These are phyloP conservation scores for Dalbergia cochinchinensis DNA, from an alignment of 306 rosid species.

Conservation along the genomic window DNA sequence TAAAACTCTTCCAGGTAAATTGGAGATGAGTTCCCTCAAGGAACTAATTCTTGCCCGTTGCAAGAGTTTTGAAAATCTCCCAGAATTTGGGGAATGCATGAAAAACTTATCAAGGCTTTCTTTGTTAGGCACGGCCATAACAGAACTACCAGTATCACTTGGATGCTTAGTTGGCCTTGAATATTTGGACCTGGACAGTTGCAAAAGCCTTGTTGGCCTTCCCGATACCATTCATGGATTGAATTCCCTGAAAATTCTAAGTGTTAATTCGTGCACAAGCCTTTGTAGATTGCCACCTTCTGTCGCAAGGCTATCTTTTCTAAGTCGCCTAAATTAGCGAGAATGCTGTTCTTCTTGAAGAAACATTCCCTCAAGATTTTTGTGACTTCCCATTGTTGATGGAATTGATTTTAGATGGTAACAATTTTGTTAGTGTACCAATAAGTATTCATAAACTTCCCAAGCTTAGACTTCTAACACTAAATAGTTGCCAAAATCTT, in stretches of 20 bases:
- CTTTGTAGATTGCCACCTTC: neutral
- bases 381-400: neutral
- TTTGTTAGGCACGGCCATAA: neutral
- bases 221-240: conserved; percentile 15
- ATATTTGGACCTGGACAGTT: neutral
- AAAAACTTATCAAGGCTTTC: neutral
- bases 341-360: neutral
- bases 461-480: neutral
- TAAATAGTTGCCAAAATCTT: neutral
- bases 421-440: conserved; percentile 27
- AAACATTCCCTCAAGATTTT: neutral
- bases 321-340: neutral
- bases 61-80: neutral
- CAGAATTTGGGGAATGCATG: conserved; percentile 23
- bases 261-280: neutral
- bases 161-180: neutral
- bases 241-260: neutral
- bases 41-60: neutral
- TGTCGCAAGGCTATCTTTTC: neutral
- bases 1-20: neutral
- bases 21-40: neutral
- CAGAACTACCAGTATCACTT: neutral
- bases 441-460: neutral
- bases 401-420: neutral
- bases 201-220: neutral